Base-by-base conservation (phyloP, 2,329 filamentous ascomycete species). In the Microdochium paspali region DNA sequence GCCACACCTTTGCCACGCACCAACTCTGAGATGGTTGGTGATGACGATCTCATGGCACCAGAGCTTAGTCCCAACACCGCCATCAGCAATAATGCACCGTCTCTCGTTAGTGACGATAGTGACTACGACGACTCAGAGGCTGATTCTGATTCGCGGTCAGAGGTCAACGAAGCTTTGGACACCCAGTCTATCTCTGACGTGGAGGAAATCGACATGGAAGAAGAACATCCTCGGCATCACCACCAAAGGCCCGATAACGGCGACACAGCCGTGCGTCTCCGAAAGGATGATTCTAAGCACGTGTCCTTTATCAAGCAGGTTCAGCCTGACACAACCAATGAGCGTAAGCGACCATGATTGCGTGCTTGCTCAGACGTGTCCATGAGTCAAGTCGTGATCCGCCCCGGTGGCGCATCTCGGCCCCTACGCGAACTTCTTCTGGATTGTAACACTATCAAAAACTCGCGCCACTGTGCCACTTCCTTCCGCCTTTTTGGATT, bases 81-180 rank as follows among this genome's bases (percentile, higher is more conserved):
- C 42, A 73, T 83, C 45, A 85, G 84, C 62, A 88, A 88, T 63
- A 86, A 87, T 54, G 85, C 86, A 9, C 86, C 86, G 21, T 89
- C 84, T 56, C 73, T 90, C 44, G 85, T 90, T 59, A 88, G 85
- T 65, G 86, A 90, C 64, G 85, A 89, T 59, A 84, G 85, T 56
- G 85, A 89, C 60, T 87, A 85, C 57, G 85, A 86, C 54, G 82
- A 84, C 47, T 87, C 83, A 1, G 80, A 85, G 48, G 79, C 80
- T 50, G 76, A 73, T 43, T 84, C 79, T 1, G 71, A 73, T 3
- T 75, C 74, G 3, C 69, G 73, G 40, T 83, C 80, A 4, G 80
- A 80, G 24, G 68, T 69, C 47, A 77, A 73, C 48, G 77, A 80
- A 44, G 71, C 68, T 48, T 61, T 77, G 31, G 81, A 81, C 24